These are phyloP conservation scores for Podospora didyma DNA, from an alignment of 495 filamentous ascomycete species.

Conservation along the genomic window DNA sequence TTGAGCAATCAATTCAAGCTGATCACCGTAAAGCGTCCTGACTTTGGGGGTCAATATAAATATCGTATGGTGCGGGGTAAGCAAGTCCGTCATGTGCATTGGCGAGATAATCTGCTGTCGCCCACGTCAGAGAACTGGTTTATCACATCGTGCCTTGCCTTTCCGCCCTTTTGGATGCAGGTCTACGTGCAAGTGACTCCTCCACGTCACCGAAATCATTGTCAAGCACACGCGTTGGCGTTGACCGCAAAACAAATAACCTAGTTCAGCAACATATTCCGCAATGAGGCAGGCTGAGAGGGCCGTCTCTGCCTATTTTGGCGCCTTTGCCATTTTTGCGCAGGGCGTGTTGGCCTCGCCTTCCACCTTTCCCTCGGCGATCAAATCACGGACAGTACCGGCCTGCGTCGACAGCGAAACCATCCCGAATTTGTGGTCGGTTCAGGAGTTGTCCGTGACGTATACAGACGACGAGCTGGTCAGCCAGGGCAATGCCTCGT, in stretches of 20 bases:
- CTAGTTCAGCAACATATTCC: too few relatives aligned
- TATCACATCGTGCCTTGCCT: not conserved
- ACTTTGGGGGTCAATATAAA: not conserved
- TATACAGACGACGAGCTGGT: constrained; percentile 2
- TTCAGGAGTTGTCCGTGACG: not conserved
- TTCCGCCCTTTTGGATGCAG: not conserved
- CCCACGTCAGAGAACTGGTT: not conserved
- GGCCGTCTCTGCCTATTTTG: not conserved
- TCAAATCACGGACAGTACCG: not conserved
- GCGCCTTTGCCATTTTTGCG: not conserved
- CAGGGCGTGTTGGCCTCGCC: not conserved
- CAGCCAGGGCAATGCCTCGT: constrained; percentile 3
- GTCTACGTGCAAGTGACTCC: not conserved
- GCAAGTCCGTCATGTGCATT: not conserved
- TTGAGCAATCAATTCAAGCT: not conserved
- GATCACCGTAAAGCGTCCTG: too few relatives aligned
- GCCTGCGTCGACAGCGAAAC: not conserved
- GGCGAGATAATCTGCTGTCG: not conserved
- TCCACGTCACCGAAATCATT: not conserved
- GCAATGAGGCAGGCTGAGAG: too few relatives aligned
- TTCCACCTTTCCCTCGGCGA: not conserved
- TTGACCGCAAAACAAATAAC: not conserved
- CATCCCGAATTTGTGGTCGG: constrained; percentile 4
- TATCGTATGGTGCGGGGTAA: not conserved
- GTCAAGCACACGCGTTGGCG: not conserved